Conservation (phyloP, 139 green algal genomes). For the Coccomyxa sp. region DNA sequence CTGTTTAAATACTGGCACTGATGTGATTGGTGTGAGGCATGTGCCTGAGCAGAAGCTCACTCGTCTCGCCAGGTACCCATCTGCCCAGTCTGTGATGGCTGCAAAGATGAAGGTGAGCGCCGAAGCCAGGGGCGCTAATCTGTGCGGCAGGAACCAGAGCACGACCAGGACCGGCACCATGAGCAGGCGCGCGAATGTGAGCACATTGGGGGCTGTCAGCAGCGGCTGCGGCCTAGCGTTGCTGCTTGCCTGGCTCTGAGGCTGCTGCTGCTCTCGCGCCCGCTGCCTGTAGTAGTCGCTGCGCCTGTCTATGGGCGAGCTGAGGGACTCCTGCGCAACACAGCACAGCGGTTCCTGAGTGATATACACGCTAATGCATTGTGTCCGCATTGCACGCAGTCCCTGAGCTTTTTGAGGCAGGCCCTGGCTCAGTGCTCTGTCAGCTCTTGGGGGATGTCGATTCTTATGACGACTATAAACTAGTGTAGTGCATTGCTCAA, state of each 20-base stretch:
- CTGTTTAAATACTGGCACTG: too few species aligned
- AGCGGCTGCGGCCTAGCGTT: conserved; percentile 33
- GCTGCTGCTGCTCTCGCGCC: conserved; percentile 2
- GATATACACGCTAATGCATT: too few species aligned
- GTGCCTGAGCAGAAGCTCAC: conserved; percentile 19
- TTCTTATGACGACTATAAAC: too few species aligned
- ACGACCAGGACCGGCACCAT: conserved; percentile 63
- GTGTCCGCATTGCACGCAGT: too few species aligned
- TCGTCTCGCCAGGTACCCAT: conserved; percentile 92
- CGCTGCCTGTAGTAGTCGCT: conserved; percentile 55
- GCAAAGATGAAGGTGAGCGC: conserved; percentile 75
- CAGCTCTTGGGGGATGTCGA: too few species aligned
- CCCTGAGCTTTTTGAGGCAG: too few species aligned
- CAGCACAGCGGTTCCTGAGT: neutral
- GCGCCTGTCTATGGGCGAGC: conserved; percentile 67
- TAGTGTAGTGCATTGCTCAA: too few species aligned
- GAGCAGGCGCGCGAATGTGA: conserved; percentile 66
- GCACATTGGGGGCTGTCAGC: conserved; percentile 37
- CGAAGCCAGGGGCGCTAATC: neutral
- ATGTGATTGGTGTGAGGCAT: neutral
- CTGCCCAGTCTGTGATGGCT: conserved; percentile 91
- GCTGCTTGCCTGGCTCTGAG: neutral
- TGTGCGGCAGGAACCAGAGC: conserved; percentile 42
- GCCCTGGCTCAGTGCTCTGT: too few species aligned
- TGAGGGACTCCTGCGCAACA: conserved; percentile 51